A percentile compares a stretch with the other conserved stretches of the same genome.
Evolutionary conservation across 805 yeast genomes (phyloP).

Genomic region (Torulaspora maleeae): DNA sequence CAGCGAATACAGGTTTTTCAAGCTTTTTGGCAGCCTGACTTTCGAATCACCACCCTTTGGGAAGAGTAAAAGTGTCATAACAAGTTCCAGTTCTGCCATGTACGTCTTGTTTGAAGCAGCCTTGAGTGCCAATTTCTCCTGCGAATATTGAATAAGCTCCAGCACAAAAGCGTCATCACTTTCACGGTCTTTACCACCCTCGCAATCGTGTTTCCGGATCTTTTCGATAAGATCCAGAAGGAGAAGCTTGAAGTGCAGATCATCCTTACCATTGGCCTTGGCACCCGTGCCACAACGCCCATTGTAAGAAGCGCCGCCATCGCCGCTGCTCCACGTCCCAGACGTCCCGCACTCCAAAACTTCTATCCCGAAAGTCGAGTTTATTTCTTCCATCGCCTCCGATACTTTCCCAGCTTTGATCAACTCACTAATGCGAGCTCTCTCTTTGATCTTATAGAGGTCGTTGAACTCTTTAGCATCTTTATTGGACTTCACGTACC

Average conservation of each 20-base stretch:
- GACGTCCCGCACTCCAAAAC: constrained; percentile 20
- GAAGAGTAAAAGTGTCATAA: constrained; percentile 72
- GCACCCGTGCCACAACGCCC: constrained; percentile 2
- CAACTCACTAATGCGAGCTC: constrained; percentile 25
- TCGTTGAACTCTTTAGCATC: constrained; percentile 33
- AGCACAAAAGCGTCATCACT: constrained; percentile 43
- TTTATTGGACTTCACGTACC: constrained; percentile 25
- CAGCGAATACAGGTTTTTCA: constrained; percentile 53
- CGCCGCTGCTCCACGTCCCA: constrained; percentile 1
- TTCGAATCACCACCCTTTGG: constrained; percentile 34
- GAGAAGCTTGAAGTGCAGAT: constrained; percentile 69
- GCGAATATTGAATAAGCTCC: constrained; percentile 53
- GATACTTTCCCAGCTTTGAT: constrained; percentile 26
- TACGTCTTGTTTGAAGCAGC: constrained; percentile 55
- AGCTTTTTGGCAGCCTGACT: constrained; percentile 48
- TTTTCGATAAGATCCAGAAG: constrained; percentile 74
- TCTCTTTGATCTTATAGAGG: constrained; percentile 26
- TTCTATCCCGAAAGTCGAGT: constrained; percentile 27
- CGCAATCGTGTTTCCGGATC: constrained; percentile 47
- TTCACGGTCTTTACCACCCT: constrained; percentile 14
- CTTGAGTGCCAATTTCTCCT: constrained; percentile 56
- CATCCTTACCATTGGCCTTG: constrained; percentile 42
- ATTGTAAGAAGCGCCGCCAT: not conserved
- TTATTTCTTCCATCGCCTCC: constrained; percentile 33
- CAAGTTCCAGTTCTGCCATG: constrained; percentile 68